Conservation (phyloP, 306 rosid species). For the Prunus mongolica region DNA sequence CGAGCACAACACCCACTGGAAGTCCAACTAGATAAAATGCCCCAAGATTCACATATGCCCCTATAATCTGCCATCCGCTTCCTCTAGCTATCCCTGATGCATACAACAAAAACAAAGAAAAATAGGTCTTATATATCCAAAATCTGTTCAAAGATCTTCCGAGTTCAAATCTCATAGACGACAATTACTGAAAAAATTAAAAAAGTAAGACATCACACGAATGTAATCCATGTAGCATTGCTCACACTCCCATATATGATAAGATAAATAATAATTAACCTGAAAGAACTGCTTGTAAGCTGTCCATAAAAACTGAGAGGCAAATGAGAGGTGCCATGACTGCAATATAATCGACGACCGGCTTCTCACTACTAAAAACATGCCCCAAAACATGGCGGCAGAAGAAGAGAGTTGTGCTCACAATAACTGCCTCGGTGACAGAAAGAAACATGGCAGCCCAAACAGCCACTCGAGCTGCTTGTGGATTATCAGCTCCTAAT, state of each 20-base stretch:
- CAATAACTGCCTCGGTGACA: conserved; percentile 32
- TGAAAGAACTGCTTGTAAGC: conserved; percentile 32
- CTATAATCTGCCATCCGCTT: conserved; percentile 47
- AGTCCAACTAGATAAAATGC: conserved; percentile 54
- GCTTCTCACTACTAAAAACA: conserved; percentile 52
- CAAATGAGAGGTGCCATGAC: conserved; percentile 50
- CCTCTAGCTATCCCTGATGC: conserved; percentile 52
- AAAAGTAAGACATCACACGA: background rate
- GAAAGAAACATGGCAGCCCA: conserved; percentile 33
- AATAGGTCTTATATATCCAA: too few relatives aligned
- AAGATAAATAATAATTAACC: conserved; percentile 2
- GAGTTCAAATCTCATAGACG: too few relatives aligned
- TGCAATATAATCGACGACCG: conserved; percentile 39
- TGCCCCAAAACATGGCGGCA: conserved; percentile 38
- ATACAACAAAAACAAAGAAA: background rate
- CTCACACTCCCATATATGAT: background rate
- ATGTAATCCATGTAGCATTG: background rate
- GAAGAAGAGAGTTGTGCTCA: conserved; percentile 32
- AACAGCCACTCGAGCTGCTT: conserved; percentile 38
- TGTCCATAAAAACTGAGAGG: conserved; percentile 38
- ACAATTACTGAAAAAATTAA: too few relatives aligned
- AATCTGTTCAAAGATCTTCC: too few relatives aligned
- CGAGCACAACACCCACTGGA: conserved; percentile 36
- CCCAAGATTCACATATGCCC: conserved; percentile 48
- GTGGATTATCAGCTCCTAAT: conserved; percentile 60